These are phyloP conservation scores for Cladosporium sp. DNA, from an alignment of 2,329 filamentous ascomycete genomes.

Conservation along the genomic window DNA sequence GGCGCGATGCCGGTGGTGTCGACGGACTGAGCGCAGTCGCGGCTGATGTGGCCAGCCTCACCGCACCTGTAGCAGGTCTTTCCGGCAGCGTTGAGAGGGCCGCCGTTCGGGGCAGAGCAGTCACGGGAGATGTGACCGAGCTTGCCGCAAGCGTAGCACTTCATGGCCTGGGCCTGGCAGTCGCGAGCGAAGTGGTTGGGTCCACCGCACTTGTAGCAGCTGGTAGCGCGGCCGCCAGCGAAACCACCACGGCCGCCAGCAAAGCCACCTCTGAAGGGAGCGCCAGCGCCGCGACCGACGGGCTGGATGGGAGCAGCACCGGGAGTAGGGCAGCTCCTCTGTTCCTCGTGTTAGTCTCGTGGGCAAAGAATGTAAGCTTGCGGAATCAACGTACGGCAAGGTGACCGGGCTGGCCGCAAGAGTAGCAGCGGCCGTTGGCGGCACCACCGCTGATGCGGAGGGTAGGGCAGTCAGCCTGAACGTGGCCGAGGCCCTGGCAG, in stretches of 20 bases:
- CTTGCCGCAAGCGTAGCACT: conserved; percentile 97
- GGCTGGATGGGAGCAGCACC: conserved; percentile 55
- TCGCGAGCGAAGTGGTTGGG: conserved; percentile 98
- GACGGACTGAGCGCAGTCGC: conserved; percentile 83
- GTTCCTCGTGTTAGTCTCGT: conserved; percentile 14
- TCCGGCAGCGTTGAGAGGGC: conserved; percentile 89
- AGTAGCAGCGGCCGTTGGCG: conserved; percentile 89
- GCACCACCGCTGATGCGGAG: conserved; percentile 82
- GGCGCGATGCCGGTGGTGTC: conserved; percentile 40
- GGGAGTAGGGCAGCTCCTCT: conserved; percentile 83
- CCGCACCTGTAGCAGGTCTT: conserved; percentile 99
- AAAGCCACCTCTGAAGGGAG: conserved; percentile 67
- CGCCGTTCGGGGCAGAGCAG: conserved; percentile 95
- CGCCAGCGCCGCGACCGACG: conserved; percentile 63
- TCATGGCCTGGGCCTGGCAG: conserved; percentile 97
- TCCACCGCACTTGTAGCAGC: conserved; percentile 71
- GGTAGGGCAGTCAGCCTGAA: conserved; percentile 98
- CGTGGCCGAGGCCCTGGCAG: conserved; percentile 96
- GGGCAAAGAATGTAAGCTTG: neutral
- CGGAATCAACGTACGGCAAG: conserved; percentile 68
- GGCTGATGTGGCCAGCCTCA: conserved; percentile 92
- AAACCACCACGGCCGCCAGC: conserved; percentile 69
- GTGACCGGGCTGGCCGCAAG: conserved; percentile 90
- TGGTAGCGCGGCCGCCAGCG: conserved; percentile 63
- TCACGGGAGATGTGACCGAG: conserved; percentile 91